Conservation (phyloP, 2,329 filamentous ascomycete genomes). For the Calonectria naviculata region DNA sequence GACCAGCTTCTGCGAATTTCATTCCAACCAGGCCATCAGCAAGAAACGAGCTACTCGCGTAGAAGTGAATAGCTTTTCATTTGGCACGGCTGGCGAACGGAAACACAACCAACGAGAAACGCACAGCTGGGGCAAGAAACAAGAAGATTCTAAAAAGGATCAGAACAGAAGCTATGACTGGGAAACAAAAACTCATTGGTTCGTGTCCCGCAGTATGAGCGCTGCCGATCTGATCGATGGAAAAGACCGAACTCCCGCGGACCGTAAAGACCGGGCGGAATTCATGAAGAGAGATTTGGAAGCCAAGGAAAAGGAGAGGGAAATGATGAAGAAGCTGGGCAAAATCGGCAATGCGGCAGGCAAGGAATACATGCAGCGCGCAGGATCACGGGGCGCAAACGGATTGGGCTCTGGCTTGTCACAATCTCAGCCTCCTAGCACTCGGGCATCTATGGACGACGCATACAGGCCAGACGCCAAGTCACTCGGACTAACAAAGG, state of each 20-base stretch:
- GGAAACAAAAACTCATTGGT: constrained; percentile 68
- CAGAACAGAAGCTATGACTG: constrained; percentile 60
- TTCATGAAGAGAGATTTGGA: constrained; percentile 72
- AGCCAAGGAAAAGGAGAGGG: constrained; percentile 76
- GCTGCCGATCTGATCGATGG: constrained; percentile 74
- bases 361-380: constrained; percentile 73
- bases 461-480: constrained; percentile 54
- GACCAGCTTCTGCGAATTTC: constrained; percentile 93
- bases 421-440: constrained; percentile 31
- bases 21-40: constrained; percentile 83
- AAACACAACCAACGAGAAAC: constrained; percentile 45
- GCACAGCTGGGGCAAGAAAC: constrained; percentile 26
- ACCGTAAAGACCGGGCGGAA: constrained; percentile 73
- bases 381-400: constrained; percentile 33
- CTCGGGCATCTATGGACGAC: constrained; percentile 38
- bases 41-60: constrained; percentile 75
- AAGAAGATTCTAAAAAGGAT: constrained; percentile 28
- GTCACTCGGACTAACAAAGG: constrained; percentile 47
- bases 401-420: constrained; percentile 22
- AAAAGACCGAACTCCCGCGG: constrained; percentile 66
- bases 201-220: constrained; percentile 61
- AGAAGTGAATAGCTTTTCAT: constrained; percentile 76
- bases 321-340: constrained; percentile 76
- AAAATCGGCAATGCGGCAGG: constrained; percentile 74
- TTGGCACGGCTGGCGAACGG: constrained; percentile 56